Base-by-base conservation (phyloP, 2,329 filamentous ascomycete genomes). In the Cercospora berteroae region DNA sequence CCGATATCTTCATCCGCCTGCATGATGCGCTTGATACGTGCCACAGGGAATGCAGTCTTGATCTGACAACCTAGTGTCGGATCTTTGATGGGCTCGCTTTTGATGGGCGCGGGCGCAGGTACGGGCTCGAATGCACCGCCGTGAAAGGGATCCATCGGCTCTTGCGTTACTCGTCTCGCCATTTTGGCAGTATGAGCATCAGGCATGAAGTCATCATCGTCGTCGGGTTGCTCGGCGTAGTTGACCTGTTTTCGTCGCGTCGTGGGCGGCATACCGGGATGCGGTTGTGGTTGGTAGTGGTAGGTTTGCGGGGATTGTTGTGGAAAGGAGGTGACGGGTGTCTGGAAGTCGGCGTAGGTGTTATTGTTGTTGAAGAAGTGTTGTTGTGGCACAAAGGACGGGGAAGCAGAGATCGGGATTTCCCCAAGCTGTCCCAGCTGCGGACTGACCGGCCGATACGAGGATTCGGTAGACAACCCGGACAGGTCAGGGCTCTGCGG, bases 21-120 rank as follows among this genome's bases (percentile, higher is more conserved):
- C 95, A 99, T 98, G 76, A 99, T 98, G 61, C 95, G 89, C 85
- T 99, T 99, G 83, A 99, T 99, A 69, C 95, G 87, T 13, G 95
- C 95, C 33, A 96, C 96, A 1, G 95, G 95, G 76, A 99, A 99
- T 76, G 97, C 97, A 36, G 94, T 98, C 80, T 88, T 92, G 74
- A 99, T 93, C 52, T 93, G 80, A 81, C 97, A 81, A 79, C 87
- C 79, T 20, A 76, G 74, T 5, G 77, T 79, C 18, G 75, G 71
- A 60, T 79, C 77, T 59, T 66, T 58, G 58, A 68, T 69, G 50
- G 66, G 67, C 63, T 71, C 69, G 61, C 67, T 55, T 29, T 73
- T 64, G 67, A 67, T 65, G 50, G 64, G 63, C 66, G 69, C 64
- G 58, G 67, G 18, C 57, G 70, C 25, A 52, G 60, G 61, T 57